phyloP scores from a whole-genome alignment of 1,284 basidiomycete species.

The Lignosus rhinocerotis region DNA sequence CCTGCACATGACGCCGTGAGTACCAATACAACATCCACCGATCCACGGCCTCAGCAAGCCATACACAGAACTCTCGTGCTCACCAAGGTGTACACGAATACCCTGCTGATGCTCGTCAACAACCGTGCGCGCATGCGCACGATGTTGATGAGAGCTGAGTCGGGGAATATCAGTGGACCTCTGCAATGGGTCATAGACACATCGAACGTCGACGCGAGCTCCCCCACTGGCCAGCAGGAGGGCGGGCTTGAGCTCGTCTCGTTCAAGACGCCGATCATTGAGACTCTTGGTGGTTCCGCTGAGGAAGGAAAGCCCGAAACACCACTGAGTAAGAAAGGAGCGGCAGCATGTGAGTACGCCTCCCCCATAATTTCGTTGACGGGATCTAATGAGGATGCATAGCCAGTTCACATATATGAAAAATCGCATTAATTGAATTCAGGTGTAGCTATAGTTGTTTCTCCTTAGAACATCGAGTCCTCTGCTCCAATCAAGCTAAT shows the following conservation, averaged over 20 bases:
- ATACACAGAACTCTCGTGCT: conserved; percentile 6
- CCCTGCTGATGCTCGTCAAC: conserved; percentile 19
- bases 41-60: no score
- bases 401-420: not conserved
- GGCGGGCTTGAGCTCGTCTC: not conserved
- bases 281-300: not conserved
- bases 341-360: not conserved
- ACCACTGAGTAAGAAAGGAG: not conserved
- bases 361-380: no score
- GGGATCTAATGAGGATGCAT: not conserved
- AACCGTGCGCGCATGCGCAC: conserved; percentile 9
- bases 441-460: not conserved
- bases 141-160: not conserved
- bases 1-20: conserved; percentile 11
- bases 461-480: not conserved
- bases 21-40: not conserved
- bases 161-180: not conserved
- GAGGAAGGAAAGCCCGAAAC: not conserved
- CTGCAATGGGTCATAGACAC: not conserved
- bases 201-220: not conserved
- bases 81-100: conserved; percentile 21
- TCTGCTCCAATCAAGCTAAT: not conserved
- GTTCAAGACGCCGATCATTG: not conserved
- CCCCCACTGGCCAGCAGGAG: not conserved
- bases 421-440: not conserved